A percentile compares a stretch with the other conserved stretches of the same genome.
These are phyloP conservation scores for Rhodotorula diobovata DNA, from an alignment of 768 basidiomycete species.

Conservation along the genomic window DNA sequence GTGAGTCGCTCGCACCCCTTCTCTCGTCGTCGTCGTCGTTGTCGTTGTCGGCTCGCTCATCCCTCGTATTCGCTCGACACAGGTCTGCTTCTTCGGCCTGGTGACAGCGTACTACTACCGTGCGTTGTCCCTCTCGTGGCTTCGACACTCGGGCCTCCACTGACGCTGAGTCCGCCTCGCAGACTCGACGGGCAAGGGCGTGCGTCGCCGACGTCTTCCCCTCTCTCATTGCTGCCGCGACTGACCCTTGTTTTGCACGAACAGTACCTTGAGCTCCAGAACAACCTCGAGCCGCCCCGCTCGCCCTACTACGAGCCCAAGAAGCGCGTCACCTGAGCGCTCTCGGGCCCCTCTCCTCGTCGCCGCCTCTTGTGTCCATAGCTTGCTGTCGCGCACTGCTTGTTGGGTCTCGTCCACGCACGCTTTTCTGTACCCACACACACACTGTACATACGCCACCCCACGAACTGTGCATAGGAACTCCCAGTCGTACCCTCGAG, in stretches of 20 bases:
- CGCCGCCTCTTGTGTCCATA: not conserved
- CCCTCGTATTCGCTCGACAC: not conserved
- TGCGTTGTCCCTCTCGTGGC: not conserved
- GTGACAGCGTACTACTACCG: not conserved
- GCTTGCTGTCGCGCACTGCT: too few species aligned
- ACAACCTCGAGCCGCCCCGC: not conserved
- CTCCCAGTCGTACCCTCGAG: too few species aligned
- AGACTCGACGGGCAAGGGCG: not conserved
- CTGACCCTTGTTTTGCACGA: not conserved
- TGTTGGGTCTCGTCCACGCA: too few species aligned
- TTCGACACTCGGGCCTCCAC: too few species aligned
- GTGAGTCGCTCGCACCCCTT: not conserved
- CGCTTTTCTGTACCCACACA: too few species aligned
- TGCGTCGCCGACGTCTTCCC: not conserved
- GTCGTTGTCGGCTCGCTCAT: too few species aligned
- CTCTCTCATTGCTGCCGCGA: not conserved
- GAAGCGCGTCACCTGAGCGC: not conserved
- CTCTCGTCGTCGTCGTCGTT: not conserved
- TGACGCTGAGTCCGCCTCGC: too few species aligned
- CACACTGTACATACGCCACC: too few species aligned
- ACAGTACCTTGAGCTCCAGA: not conserved
- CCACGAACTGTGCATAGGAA: too few species aligned
- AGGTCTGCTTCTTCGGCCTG: not conserved
- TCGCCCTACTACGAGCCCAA: not conserved
- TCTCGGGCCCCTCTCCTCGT: not conserved